Evolutionary conservation across 768 basidiomycete species (phyloP), one percentile per base, ranked within the genome.

Genomic region (Steccherinum ochraceum): DNA sequence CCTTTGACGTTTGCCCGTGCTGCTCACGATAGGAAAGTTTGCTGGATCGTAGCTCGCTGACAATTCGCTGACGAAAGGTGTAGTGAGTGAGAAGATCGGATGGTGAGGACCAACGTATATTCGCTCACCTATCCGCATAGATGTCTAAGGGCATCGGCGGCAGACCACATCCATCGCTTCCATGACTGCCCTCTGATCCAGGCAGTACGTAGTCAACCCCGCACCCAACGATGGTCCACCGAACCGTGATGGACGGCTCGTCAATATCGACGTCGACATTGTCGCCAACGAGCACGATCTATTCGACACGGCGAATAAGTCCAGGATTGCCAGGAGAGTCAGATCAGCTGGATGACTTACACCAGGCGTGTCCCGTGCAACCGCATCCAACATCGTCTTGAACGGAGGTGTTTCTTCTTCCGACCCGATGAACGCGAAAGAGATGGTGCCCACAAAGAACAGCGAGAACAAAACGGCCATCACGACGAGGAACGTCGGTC

Each of bases 241-340:
- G 75, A 40, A 82, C 69, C 7, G 74, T 75, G 24, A 82, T 57
- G 0, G 78, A 71, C 1, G 79, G 79, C 56, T 82, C 79, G 52
- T 80, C 79, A 10, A 81, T 64, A 56, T 82, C 80, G 11, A 81
- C 71, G 54, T 81, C 79, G 4, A 81, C 76, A 48, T 72, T 75
- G 54, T 81, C 79, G 4, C 79, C 80, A 2, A 80, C 58, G 35
- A 82, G 67, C 2, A 81, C 73, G 43, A 82, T 65, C 80, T 82
- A 51, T n/a, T 48, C 1, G 3, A 46, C 21, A 49, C 13, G n/a
- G n/a, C n/a, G n/a, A n/a, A n/a, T n/a, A n/a, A 39, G 3, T 40
- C 16, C n/a, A 13, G 40, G 13, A 48, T 24, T 13, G 24, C 24
- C n/a, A n/a, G n/a, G n/a, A n/a, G n/a, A n/a, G n/a, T n/a, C n/a